Evolutionary conservation across 345 rosid genomes (phyloP), one percentile per base, ranked within the genome.

Genomic region (Rhodamnia argentea): DNA sequence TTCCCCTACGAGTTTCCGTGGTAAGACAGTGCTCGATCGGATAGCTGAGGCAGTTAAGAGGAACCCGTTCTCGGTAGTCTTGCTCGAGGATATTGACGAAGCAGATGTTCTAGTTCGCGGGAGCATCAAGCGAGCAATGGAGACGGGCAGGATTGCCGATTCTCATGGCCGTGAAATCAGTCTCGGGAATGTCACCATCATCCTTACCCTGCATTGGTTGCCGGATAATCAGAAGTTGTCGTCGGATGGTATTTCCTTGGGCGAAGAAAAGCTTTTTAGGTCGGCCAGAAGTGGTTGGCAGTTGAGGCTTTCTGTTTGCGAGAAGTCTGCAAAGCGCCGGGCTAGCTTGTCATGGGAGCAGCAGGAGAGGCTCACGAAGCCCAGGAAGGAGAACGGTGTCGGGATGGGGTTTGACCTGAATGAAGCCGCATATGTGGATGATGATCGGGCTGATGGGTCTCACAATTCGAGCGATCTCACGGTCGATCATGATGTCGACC

Each of bases 131-230:
- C 87, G 93, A 84, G 99, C 99, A 10, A 94, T 97, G 94, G 98
- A 97, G 87, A 90, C 95, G 86, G 99, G 99, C 40, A 91, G 99
- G 81, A 92, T 97, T 86, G 84, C 93, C 24, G 98, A 97, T 92
- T 94, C 99, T 55, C 90, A 96, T 86, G 99, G 99, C 83, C 95
- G 99, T 5, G 99, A 97, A 89, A 93, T 95, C 88, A 97, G 98
- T 90, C 93, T 97, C 24, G 97, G 98, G 47, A 96, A 93, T 32
- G 96, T 96, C 37, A 97, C 95, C 60, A 91, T 97, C 84, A 94
- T 97, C 87, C 96, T 97, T 44, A 94, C 99, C 3, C 92, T 93
- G 50, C 92, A 88, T 81, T 92, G 96, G 90, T 86, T 91, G 82
- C 93, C 93, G 0, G 93, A 92, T 57, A 87, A 90, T 84, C 83